Conservation (phyloP, 2,329 filamentous ascomycete genomes). For the Alternaria tenuissima region DNA sequence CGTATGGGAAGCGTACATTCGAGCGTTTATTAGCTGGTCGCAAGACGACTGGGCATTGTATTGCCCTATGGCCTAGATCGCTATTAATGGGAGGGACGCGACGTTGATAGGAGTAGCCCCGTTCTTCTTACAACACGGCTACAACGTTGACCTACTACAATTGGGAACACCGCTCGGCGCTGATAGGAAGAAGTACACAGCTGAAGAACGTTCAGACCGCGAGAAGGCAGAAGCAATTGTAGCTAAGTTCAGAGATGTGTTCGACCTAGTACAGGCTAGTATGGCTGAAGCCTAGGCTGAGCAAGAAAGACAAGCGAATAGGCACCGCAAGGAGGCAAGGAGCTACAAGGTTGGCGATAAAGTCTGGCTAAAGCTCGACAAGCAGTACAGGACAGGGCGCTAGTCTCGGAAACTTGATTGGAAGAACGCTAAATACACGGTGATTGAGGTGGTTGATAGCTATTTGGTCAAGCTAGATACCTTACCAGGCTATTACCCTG, state of each 20-base stretch:
- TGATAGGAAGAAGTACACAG: background rate
- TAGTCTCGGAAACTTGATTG: background rate
- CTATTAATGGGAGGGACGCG: background rate
- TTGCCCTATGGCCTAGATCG: background rate
- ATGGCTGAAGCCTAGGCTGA: background rate
- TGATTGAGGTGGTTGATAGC: no score
- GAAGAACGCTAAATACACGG: no score
- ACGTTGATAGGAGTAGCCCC: background rate
- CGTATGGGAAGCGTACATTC: no score
- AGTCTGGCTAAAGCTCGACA: background rate
- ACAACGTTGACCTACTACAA: background rate
- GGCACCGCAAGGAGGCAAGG: background rate
- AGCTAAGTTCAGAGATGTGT: background rate
- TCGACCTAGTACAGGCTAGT: background rate
- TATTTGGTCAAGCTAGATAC: no score
- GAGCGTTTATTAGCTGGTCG: no score
- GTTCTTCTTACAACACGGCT: background rate
- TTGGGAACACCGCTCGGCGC: background rate
- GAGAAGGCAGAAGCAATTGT: background rate
- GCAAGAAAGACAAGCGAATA: background rate
- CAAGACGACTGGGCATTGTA: no score
- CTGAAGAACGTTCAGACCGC: background rate
- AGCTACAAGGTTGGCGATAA: background rate
- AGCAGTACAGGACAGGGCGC: background rate
- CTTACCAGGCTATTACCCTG: no score